Conservation (phyloP, 192 early-diverging fungal species). For the Geranomyces michiganensis region DNA sequence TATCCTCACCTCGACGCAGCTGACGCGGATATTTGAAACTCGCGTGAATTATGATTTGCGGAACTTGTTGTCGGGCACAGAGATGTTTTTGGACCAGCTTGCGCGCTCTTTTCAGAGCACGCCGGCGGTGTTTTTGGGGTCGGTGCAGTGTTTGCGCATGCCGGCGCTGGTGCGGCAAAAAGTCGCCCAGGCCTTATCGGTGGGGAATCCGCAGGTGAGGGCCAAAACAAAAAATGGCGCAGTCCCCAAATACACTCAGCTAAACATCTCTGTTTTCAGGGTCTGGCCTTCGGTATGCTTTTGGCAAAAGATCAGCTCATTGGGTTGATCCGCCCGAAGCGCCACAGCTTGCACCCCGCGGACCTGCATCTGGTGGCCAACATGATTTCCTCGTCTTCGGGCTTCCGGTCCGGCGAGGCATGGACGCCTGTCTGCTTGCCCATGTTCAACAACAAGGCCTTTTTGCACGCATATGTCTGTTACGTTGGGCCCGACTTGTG, state of each 20-base stretch:
- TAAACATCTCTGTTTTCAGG: conserved; percentile 29
- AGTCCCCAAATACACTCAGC: neutral
- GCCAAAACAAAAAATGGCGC: neutral
- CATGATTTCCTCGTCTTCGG: conserved; percentile 72
- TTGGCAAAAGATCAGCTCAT: conserved; percentile 77
- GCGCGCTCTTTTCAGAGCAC: conserved; percentile 69
- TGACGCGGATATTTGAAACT: conserved; percentile 85
- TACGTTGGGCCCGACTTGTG: conserved; percentile 73
- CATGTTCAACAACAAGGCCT: conserved; percentile 79
- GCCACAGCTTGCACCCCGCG: conserved; percentile 75
- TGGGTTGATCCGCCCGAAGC: conserved; percentile 71
- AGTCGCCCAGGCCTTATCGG: conserved; percentile 29
- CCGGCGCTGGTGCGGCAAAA: conserved; percentile 68
- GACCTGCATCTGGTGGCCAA: conserved; percentile 85
- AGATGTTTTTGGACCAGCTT: conserved; percentile 73
- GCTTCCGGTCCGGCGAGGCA: conserved; percentile 79
- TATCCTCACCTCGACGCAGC: conserved; percentile 75
- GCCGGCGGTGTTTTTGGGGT: conserved; percentile 74
- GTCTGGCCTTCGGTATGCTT: conserved; percentile 79
- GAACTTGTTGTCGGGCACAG: conserved; percentile 59
- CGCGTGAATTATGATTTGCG: conserved; percentile 87
- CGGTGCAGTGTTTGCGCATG: conserved; percentile 76
- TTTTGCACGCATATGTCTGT: conserved; percentile 84
- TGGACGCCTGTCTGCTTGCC: conserved; percentile 97
- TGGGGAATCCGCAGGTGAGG: conserved; percentile 1